These are phyloP conservation scores for Neoscytalidium dimidiatum DNA, from an alignment of 2,329 filamentous ascomycete species.

Conservation along the genomic window DNA sequence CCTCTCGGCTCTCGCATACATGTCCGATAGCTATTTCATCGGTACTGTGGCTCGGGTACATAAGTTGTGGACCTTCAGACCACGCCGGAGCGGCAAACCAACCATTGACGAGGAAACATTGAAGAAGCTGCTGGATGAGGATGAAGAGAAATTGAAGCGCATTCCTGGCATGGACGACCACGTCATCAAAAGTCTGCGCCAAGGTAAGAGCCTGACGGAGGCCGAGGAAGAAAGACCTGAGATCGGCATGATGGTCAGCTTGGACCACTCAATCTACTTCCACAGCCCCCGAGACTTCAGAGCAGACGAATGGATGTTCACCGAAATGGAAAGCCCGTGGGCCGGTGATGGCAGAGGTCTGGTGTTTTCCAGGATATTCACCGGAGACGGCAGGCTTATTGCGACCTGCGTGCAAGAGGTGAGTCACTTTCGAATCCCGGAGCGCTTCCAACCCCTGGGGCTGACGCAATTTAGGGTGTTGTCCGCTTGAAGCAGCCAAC, in stretches of 20 bases:
- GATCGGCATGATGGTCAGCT: constrained; percentile 81
- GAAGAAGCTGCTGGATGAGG: constrained; percentile 47
- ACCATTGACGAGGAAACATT: constrained; percentile 46
- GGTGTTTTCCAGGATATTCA: constrained; percentile 74
- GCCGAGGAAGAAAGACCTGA: constrained; percentile 56
- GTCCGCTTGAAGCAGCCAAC: constrained; percentile 49
- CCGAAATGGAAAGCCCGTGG: constrained; percentile 80
- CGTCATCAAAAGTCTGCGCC: constrained; percentile 46
- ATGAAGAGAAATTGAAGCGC: constrained; percentile 44
- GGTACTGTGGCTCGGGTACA: constrained; percentile 83
- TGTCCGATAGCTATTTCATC: constrained; percentile 92
- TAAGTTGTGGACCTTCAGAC: constrained; percentile 72
- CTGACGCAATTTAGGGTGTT: constrained; percentile 47
- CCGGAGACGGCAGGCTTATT: constrained; percentile 69
- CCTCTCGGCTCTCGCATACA: constrained; percentile 85
- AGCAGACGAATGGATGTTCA: constrained; percentile 73
- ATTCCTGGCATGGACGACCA: constrained; percentile 50
- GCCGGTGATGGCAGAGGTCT: constrained; percentile 74
- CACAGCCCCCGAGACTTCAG: constrained; percentile 52
- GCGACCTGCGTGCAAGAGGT: constrained; percentile 82
- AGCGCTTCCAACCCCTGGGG: background rate
- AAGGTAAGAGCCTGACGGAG: constrained; percentile 48
- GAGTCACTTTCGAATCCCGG: constrained; percentile 22
- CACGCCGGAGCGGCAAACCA: constrained; percentile 40
- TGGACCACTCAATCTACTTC: constrained; percentile 69